phyloP scores from a whole-genome alignment of 164 flowering plant genomes.

The Piper betle region DNA sequence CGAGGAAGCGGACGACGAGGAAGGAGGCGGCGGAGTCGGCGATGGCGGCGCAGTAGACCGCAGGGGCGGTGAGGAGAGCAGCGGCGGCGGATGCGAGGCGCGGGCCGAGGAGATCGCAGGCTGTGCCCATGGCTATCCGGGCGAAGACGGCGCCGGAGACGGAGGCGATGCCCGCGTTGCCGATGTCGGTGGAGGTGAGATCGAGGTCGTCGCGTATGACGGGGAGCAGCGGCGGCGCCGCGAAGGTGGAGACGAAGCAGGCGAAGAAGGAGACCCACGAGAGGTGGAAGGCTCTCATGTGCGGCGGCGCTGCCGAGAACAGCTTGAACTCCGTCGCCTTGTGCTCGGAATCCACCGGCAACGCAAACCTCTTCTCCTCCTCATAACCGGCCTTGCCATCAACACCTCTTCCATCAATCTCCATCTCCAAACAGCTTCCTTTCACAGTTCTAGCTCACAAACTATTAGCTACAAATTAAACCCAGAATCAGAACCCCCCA shows the following conservation, averaged over 20 bases:
- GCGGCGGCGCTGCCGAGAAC: conserved; percentile 45
- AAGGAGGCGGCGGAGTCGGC: conserved; percentile 34
- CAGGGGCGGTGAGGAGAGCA: conserved; percentile 58
- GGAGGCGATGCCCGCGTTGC: conserved; percentile 82
- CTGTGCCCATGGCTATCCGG: conserved; percentile 66
- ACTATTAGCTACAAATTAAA: too few species aligned
- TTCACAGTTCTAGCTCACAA: too few species aligned
- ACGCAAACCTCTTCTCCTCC: conserved; percentile 23
- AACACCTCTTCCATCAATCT: conserved; percentile 18
- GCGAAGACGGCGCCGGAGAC: conserved; percentile 82
- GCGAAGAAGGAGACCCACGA: conserved; percentile 77
- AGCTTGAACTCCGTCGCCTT: conserved; percentile 49
- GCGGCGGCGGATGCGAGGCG: conserved; percentile 63
- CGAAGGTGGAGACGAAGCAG: conserved; percentile 74
- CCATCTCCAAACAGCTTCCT: too few species aligned
- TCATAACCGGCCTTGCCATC: not conserved
- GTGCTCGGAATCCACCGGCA: conserved; percentile 76
- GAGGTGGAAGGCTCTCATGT: conserved; percentile 80
- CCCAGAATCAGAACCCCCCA: too few species aligned
- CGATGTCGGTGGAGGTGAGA: conserved; percentile 65
- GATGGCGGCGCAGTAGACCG: conserved; percentile 40
- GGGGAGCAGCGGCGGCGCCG: conserved; percentile 75
- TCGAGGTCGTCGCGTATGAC: conserved; percentile 71
- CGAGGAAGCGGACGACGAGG: conserved; percentile 59
- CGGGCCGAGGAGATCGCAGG: conserved; percentile 77